Evolutionary conservation across 768 basidiomycete genomes (phyloP).

Genomic region (Fistulinella prunicolor): DNA sequence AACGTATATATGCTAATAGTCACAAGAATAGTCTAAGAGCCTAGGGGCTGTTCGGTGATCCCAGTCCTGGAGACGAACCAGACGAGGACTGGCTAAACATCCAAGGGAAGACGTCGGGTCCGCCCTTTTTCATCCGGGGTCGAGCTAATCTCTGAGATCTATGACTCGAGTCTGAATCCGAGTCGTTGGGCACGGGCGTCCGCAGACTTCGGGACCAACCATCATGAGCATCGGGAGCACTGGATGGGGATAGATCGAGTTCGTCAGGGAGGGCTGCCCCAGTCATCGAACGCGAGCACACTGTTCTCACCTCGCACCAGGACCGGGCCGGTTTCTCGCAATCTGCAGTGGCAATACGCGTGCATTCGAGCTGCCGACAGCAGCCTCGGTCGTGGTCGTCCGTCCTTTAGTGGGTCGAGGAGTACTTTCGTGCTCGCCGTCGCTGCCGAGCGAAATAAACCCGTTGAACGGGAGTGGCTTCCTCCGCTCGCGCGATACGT

Average conservation of each 20-base stretch:
- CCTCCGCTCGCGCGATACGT: background rate
- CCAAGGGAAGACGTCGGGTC: slow-evolving; percentile 3
- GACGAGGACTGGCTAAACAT: slow-evolving; percentile 9
- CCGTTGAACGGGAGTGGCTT: background rate
- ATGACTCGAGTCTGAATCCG: slow-evolving; percentile 18
- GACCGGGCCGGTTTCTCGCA: slow-evolving; percentile 12
- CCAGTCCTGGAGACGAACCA: slow-evolving; percentile 6
- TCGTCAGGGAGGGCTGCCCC: background rate
- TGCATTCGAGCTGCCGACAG: background rate
- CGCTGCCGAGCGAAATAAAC: slow-evolving; percentile 2
- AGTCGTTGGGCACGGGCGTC: background rate
- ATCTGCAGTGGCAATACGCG: slow-evolving; percentile 15
- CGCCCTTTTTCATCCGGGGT: background rate
- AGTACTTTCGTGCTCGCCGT: slow-evolving; percentile 19
- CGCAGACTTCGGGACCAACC: slow-evolving; percentile 15
- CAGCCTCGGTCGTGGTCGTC: background rate
- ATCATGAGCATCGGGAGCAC: background rate
- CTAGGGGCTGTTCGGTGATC: background rate
- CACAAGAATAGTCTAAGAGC: background rate
- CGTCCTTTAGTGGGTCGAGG: slow-evolving; percentile 21
- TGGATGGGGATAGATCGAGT: background rate
- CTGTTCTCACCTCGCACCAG: slow-evolving; percentile 15
- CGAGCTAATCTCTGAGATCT: slow-evolving; percentile 12
- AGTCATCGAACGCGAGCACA: background rate
- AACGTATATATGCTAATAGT: background rate